Base-by-base conservation (phyloP, 768 basidiomycete species). In the Amanita polypyramis region DNA sequence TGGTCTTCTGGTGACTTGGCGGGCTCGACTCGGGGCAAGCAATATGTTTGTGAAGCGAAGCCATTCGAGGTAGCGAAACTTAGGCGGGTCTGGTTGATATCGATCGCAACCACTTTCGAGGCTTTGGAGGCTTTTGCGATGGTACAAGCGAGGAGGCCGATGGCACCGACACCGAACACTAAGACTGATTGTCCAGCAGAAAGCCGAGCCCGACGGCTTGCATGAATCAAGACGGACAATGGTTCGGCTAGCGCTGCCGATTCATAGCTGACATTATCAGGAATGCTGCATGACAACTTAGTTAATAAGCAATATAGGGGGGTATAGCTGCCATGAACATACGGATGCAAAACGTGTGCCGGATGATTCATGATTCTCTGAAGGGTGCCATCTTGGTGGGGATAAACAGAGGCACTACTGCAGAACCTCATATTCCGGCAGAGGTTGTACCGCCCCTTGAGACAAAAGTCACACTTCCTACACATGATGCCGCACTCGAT, bases 401-500 rank as follows among this genome's bases (percentile, higher is more conserved):
- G 94, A 64, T 84, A 92, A 20, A 87, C 87, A 60, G 93, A 85
- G 37, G 94, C 94, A 51, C 82, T 85, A 52, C 80, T 82, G 55
- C 85, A 86, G 70, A 97, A 98, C 55, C 87, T 79, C 80, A 98
- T 80, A 55, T 72, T 70, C 52, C 82, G 81, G 75, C 94, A 98
- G 50, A 98, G 78, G 69, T 98, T 97, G 70, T 97, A 98, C 17
- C 90, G 77, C 11, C 86, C 87, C 52, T 77, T 70, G 32, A 65
- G 54, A 66, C 89, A 92, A 61, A 72, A 82, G 27, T 69, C 63
- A 66, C 88, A 92, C 35, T 70, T 70, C 49, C 78, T 77, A 68
- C 94, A 97, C 73, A 83, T 81, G 61, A 94, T 80, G 23, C 94
- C 94, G 4, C 89, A 86, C 63, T 97, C 94, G 62, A 97, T 85